Conservation (phyloP, 2,329 filamentous ascomycete species). For the Fusarium nisikadoi region DNA sequence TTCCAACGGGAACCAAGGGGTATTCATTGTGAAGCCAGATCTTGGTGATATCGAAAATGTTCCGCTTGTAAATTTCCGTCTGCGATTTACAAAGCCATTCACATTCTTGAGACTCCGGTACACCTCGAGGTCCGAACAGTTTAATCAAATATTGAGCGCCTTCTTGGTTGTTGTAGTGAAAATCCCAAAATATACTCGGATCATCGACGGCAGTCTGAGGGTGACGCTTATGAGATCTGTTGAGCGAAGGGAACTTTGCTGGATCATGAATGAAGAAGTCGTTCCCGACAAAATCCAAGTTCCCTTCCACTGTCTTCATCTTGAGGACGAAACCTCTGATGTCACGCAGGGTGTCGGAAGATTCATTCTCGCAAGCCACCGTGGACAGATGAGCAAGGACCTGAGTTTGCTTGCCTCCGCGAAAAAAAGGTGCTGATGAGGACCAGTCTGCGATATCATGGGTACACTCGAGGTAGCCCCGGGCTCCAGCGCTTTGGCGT, state of each 20-base stretch:
- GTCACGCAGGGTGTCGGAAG: background rate
- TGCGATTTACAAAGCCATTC: constrained; percentile 1
- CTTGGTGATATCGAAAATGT: constrained; percentile 11
- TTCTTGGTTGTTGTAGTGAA: constrained; percentile 10
- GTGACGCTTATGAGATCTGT: constrained; percentile 1
- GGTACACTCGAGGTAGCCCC: constrained; percentile 4
- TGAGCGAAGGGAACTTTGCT: background rate
- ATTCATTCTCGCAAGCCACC: background rate
- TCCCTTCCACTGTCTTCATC: constrained; percentile 12
- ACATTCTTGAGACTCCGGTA: background rate
- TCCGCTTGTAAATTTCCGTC: background rate
- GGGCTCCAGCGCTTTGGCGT: constrained; percentile 10
- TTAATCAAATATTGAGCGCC: constrained; percentile 4
- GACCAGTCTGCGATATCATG: constrained; percentile 14
- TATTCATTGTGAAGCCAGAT: constrained; percentile 5
- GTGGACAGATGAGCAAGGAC: constrained; percentile 4
- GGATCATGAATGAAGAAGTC: constrained; percentile 8
- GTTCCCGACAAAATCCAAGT: constrained; percentile 13
- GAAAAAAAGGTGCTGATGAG: background rate
- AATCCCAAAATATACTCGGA: constrained; percentile 12
- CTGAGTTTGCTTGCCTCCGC: background rate
- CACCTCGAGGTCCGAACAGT: background rate
- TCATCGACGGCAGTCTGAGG: background rate
- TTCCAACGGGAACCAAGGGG: background rate
- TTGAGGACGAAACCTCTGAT: constrained; percentile 6